Percentiles rank a stretch among this genome's conserved stretches.
Evolutionary conservation across 768 basidiomycete species (phyloP).

Genomic region (Kwoniella sp.): DNA sequence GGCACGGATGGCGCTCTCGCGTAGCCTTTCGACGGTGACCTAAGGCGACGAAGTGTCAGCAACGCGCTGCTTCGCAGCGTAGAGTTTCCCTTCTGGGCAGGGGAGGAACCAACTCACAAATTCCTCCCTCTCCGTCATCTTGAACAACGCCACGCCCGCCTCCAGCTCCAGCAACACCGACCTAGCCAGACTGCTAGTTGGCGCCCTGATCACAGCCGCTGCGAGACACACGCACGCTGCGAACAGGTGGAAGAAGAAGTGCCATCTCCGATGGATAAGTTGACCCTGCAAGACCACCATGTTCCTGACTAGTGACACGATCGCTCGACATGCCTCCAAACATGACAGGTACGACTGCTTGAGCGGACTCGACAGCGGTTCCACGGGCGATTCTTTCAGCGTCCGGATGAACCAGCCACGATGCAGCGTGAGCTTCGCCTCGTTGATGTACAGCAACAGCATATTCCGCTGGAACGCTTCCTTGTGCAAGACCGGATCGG

Average conservation of each 20-base stretch:
- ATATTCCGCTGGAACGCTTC: slow-evolving; percentile 24
- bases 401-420: slow-evolving; percentile 24
- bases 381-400: slow-evolving; percentile 18
- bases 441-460: slow-evolving; percentile 27
- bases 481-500: slow-evolving; percentile 13
- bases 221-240: slow-evolving; percentile 22
- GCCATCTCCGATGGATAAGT: slow-evolving; percentile 22
- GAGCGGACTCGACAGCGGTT: slow-evolving; percentile 15
- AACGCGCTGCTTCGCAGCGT: too few species aligned
- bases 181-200: slow-evolving; percentile 8
- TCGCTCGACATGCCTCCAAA: slow-evolving; percentile 20
- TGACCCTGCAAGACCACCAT: slow-evolving; percentile 22
- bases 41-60: background rate
- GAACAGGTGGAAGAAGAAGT: slow-evolving; percentile 25
- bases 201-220: slow-evolving; percentile 18
- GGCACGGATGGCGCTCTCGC: slow-evolving; percentile 12
- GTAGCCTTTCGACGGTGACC: slow-evolving; percentile 12
- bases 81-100: background rate
- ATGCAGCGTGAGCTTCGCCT: slow-evolving; percentile 26
- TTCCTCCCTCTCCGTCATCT: slow-evolving; percentile 20
- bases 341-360: slow-evolving; percentile 18
- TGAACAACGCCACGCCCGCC: slow-evolving; percentile 15
- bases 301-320: slow-evolving; percentile 16
- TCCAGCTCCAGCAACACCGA: slow-evolving; percentile 16
- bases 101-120: slow-evolving; percentile 5